Percentiles rank a stretch among this genome's conserved stretches.
Evolutionary conservation across 163 green algal genomes (phyloP).

Genomic region (Trebouxiophyceae sp.): DNA sequence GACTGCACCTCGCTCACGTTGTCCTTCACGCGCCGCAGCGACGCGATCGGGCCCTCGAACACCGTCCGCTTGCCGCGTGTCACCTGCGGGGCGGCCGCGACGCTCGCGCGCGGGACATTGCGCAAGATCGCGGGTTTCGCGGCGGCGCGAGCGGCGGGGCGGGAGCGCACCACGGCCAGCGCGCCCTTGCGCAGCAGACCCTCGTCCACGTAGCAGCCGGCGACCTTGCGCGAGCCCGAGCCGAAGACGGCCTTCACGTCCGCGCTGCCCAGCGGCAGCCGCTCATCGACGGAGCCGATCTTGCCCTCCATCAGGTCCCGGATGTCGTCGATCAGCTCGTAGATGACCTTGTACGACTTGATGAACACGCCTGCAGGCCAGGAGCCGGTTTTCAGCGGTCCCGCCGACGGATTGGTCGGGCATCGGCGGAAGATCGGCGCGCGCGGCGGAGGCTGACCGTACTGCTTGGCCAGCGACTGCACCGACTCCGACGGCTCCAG

Average conservation of each 20-base stretch:
- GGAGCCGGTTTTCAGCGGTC: no score
- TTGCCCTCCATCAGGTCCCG: slow-evolving; percentile 72
- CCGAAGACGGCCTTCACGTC: slow-evolving; percentile 90
- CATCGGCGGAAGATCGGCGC: no score
- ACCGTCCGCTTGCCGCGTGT: slow-evolving; percentile 53
- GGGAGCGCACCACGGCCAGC: neutral
- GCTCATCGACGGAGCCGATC: slow-evolving; percentile 59
- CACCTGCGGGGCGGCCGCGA: no score
- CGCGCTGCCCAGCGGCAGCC: slow-evolving; percentile 44
- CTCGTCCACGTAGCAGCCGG: slow-evolving; percentile 69
- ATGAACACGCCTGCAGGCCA: slow-evolving; percentile 51
- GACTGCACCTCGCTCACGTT: slow-evolving; percentile 71
- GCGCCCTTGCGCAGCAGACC: slow-evolving; percentile 50
- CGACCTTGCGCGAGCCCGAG: slow-evolving; percentile 61
- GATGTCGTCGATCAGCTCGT: slow-evolving; percentile 94
- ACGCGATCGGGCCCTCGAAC: slow-evolving; percentile 68
- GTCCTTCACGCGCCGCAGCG: slow-evolving; percentile 90
- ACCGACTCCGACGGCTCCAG: slow-evolving; percentile 59
- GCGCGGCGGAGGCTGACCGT: neutral
- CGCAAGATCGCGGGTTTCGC: no score
- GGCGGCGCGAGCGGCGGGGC: no score
- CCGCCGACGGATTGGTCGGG: no score
- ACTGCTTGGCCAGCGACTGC: slow-evolving; percentile 56
- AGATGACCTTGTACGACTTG: slow-evolving; percentile 88
- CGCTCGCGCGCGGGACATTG: no score